phyloP scores from a whole-genome alignment of 495 filamentous ascomycete species.

The Pyrenula aspistea region DNA sequence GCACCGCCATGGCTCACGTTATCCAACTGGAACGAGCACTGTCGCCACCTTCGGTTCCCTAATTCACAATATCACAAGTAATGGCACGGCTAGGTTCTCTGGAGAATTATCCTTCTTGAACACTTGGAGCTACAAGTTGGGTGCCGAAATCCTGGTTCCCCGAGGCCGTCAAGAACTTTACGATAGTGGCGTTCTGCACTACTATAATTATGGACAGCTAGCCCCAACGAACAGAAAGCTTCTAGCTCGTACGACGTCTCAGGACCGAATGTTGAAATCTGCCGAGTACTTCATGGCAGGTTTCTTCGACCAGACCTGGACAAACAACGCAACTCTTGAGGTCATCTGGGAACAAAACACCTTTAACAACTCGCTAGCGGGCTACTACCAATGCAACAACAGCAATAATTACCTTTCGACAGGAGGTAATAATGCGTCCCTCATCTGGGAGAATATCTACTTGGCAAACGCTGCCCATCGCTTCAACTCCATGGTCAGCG shows the following conservation, averaged over 20 bases:
- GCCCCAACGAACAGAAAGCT: conserved; percentile 50
- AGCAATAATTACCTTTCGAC: conserved; percentile 6
- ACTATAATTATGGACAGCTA: conserved; percentile 48
- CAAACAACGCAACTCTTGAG: conserved; percentile 37
- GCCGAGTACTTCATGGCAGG: conserved; percentile 37
- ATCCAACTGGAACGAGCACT: conserved; percentile 20
- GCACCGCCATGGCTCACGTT: conserved; percentile 30
- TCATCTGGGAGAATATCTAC: conserved; percentile 27
- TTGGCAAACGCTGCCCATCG: conserved; percentile 34
- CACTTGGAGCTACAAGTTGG: conserved; percentile 31
- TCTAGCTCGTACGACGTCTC: conserved; percentile 46
- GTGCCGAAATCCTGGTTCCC: conserved; percentile 38
- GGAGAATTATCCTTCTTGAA: conserved; percentile 40
- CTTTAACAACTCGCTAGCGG: conserved; percentile 16
- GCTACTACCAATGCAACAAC: conserved; percentile 23
- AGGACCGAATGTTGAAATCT: conserved; percentile 36
- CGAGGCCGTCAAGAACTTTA: conserved; percentile 38
- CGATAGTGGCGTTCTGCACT: conserved; percentile 39
- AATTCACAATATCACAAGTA: conserved; percentile 17
- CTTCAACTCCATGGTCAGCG: conserved; percentile 29
- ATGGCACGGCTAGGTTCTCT: conserved; percentile 20
- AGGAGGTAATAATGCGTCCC: conserved; percentile 17
- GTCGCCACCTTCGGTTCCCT: conserved; percentile 19
- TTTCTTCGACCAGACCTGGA: conserved; percentile 50
- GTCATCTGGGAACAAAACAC: conserved; percentile 32